These are phyloP conservation scores for Paramyrothecium sp. DNA, from an alignment of 2,329 filamentous ascomycete species.

Conservation along the genomic window DNA sequence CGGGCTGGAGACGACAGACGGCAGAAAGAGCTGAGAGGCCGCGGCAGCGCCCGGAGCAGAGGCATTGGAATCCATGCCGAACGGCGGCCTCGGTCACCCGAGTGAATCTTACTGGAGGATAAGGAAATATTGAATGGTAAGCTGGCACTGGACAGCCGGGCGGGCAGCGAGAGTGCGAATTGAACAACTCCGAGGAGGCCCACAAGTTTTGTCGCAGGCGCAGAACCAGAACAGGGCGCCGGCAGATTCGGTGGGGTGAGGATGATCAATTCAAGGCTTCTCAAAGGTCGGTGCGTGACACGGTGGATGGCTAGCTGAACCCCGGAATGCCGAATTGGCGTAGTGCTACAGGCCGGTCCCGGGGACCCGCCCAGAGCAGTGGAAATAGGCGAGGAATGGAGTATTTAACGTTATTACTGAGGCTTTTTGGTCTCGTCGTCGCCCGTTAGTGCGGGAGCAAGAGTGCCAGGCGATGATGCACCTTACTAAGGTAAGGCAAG, in stretches of 20 bases:
- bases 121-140: not conserved
- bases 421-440: no score
- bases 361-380: no score
- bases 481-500: no score
- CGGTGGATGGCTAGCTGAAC: no score
- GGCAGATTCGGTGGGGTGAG: not conserved
- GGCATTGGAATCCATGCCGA: not conserved
- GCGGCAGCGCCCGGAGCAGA: not conserved
- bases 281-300: no score
- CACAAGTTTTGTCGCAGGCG: not conserved
- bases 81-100: not conserved
- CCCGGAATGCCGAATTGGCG: no score
- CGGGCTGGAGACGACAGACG: not conserved
- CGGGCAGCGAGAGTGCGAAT: not conserved
- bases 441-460: no score
- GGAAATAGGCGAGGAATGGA: no score
- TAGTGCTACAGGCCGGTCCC: no score
- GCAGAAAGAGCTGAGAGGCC: not conserved
- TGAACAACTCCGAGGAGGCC: constrained; percentile 2
- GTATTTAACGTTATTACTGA: no score
- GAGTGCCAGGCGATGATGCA: no score
- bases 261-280: not conserved
- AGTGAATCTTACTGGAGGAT: not conserved
- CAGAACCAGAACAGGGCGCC: not conserved
- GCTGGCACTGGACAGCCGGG: not conserved